Conservation (phyloP, 2,329 filamentous ascomycete genomes). For the Aspergillus cejpii region DNA sequence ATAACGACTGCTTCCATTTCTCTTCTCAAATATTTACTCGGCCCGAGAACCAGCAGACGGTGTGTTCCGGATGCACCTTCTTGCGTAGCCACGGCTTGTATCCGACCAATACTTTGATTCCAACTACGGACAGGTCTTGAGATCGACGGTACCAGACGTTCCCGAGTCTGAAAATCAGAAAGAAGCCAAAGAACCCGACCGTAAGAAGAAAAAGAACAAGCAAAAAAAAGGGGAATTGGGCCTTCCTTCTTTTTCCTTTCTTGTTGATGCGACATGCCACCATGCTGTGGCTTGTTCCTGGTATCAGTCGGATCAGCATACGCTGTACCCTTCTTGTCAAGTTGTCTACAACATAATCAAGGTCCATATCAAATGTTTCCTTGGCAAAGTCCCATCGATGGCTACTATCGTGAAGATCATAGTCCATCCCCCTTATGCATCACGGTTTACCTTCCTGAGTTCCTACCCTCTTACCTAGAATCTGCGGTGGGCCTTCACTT, state of each 20-base stretch:
- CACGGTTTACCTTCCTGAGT: slow-evolving; percentile 14
- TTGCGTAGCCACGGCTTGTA: not conserved
- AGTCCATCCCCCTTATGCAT: slow-evolving; percentile 18
- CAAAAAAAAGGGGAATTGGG: not conserved
- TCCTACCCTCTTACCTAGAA: slow-evolving; percentile 1
- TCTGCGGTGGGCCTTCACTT: slow-evolving; percentile 5
- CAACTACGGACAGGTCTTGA: not conserved
- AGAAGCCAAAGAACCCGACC: not conserved
- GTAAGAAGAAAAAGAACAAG: not conserved
- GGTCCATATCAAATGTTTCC: slow-evolving; percentile 2
- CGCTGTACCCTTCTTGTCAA: not conserved
- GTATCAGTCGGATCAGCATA: not conserved
- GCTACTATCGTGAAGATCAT: slow-evolving; percentile 10
- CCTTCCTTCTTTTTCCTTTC: not conserved
- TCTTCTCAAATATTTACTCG: not conserved
- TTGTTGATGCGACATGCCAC: not conserved
- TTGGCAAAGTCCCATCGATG: slow-evolving; percentile 11
- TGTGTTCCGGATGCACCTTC: not conserved
- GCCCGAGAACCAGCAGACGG: not conserved
- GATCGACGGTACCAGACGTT: not conserved
- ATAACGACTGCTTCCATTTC: not conserved
- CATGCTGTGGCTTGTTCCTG: not conserved
- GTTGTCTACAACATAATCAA: not conserved
- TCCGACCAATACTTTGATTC: not conserved
- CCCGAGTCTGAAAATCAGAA: not conserved